These are phyloP conservation scores for Gossypium thurberi DNA, from an alignment of 345 rosid genomes.

Conservation along the genomic window DNA sequence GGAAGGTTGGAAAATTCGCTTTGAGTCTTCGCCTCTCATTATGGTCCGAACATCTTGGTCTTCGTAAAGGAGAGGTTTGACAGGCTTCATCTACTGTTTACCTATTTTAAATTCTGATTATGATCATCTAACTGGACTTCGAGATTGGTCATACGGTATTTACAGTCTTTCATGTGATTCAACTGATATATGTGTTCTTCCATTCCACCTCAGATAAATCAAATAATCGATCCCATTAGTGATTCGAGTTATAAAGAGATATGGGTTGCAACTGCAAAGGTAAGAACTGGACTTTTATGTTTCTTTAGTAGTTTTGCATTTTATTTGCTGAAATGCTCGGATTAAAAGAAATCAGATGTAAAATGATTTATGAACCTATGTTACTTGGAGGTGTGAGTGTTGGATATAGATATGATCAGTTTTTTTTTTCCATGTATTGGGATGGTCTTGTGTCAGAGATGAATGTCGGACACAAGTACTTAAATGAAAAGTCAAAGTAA, in stretches of 20 bases:
- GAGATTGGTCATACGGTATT: background rate
- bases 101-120: background rate
- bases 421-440: too few relatives aligned
- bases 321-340: background rate
- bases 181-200: conserved; percentile 14
- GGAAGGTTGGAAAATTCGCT: conserved; percentile 93
- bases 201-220: conserved; percentile 40
- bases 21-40: conserved; percentile 79
- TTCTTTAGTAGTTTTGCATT: background rate
- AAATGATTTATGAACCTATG: background rate
- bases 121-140: background rate
- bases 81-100: background rate
- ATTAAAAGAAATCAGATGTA: background rate
- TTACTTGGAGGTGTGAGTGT: background rate
- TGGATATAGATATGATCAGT: too few relatives aligned
- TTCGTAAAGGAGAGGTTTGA: conserved; percentile 62
- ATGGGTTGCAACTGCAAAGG: conserved; percentile 90
- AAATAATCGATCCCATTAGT: conserved; percentile 67
- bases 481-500: background rate
- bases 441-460: too few relatives aligned
- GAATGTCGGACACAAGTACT: background rate
- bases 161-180: background rate
- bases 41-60: conserved; percentile 98
- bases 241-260: conserved; percentile 80
- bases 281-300: conserved; percentile 22